Base-by-base conservation (phyloP, 768 basidiomycete genomes). In the Rhodotorula paludigena region DNA sequence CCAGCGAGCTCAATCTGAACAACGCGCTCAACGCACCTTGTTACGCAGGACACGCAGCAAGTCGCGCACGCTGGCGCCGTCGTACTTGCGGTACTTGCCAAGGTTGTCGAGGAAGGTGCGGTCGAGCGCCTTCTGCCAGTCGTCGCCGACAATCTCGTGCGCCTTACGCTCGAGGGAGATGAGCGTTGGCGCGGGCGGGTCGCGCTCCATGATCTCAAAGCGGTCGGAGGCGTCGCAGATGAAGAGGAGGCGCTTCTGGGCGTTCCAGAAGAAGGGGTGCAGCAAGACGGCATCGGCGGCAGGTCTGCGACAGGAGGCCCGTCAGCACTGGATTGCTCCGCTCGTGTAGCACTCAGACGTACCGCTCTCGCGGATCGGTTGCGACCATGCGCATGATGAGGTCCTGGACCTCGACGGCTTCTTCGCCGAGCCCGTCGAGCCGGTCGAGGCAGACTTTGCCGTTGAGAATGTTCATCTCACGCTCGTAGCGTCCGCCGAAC, bases 231-330 rank as follows among this genome's bases (percentile, higher is more conserved):
- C 90, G 70, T 98, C 96, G 78, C 94, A 93, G n/a, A 99, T 81
- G 83, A 99, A 99, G 57, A 84, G 86, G 9, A 99, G 80, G 48
- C 94, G 84, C 63, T 88, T 85, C 14, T 83, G 87, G 0, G 92
- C 81, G 61, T 92, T 87, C 96, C 96, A 99, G 82, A 97, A 99
- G 82, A 89, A 94, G 0, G 96, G 96, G 80, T 98, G 94, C 30
- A 89, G 80, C 28, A 98, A 82, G 78, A 88, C 89, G n/a, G 85
- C 85, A 20, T 84, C 85, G 12, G 93, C 94, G 72, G 92, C 88
- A 2, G 93, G 96, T 75, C 94, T 77, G 63, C 11, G 47, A 12
- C 25, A 20, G 30, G 28, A 1, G 25, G 12, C 5, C 23, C 7
- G 14, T 39, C 53, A 63, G 63, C 18, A 25, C n/a, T n/a, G n/a